Evolutionary conservation across 1,284 basidiomycete genomes (phyloP).

Genomic region (Somion occarium): DNA sequence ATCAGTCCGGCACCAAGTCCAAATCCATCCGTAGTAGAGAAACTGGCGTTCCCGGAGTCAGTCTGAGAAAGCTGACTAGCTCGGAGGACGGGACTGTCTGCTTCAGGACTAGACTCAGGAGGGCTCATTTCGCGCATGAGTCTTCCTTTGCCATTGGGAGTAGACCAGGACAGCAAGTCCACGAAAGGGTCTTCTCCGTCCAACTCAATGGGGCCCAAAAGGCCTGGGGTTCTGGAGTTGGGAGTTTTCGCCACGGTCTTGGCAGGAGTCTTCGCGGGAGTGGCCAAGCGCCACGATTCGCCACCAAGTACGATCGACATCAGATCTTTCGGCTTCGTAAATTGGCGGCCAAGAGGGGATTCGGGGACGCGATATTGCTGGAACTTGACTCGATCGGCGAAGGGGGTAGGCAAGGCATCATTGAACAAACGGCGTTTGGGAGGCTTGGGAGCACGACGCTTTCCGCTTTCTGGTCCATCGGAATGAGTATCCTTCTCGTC

Average conservation of each 20-base stretch:
- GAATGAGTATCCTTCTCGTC: slow-evolving; percentile 12
- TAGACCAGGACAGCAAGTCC: slow-evolving; percentile 12
- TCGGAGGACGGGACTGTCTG: slow-evolving; percentile 58
- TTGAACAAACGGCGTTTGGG: slow-evolving; percentile 25
- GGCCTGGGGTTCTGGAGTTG: slow-evolving; percentile 8
- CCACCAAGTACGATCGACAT: neutral
- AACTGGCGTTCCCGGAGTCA: slow-evolving; percentile 4
- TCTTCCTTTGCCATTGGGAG: slow-evolving; percentile 7
- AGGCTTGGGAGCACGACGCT: slow-evolving; percentile 12
- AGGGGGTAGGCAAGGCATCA: slow-evolving; percentile 19
- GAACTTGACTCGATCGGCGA: slow-evolving; percentile 20
- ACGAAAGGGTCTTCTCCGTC: slow-evolving; percentile 19
- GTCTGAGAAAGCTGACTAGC: slow-evolving; percentile 24
- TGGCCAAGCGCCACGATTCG: slow-evolving; percentile 10
- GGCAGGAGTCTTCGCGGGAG: slow-evolving; percentile 10
- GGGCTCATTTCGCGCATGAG: slow-evolving; percentile 20
- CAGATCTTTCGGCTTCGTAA: slow-evolving; percentile 1
- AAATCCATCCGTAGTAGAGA: slow-evolving; percentile 1
- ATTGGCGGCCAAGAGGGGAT: slow-evolving; percentile 18
- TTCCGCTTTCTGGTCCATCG: slow-evolving; percentile 11
- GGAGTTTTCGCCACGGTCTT: slow-evolving; percentile 13
- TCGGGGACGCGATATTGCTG: slow-evolving; percentile 20
- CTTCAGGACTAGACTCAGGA: slow-evolving; percentile 35
- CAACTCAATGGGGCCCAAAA: slow-evolving; percentile 20
- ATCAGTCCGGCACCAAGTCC: slow-evolving; percentile 20